Conservation (phyloP, 2,329 filamentous ascomycete species). For the Grosmannia serpens region DNA sequence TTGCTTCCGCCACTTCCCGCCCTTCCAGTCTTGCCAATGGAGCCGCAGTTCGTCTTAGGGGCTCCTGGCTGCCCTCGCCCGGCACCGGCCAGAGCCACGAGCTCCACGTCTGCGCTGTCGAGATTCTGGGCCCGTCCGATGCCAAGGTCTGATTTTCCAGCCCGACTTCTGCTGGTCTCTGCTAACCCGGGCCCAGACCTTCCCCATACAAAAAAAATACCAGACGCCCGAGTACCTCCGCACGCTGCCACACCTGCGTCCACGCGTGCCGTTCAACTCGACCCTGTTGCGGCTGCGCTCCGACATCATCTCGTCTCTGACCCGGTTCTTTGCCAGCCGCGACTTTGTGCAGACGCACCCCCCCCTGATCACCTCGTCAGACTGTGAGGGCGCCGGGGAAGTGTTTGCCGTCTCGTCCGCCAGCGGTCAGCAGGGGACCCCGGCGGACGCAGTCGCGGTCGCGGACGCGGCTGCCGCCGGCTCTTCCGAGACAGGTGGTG, state of each 20-base stretch:
- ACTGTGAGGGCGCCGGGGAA: constrained; percentile 93
- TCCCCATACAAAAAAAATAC: constrained; percentile 93
- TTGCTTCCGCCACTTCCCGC: constrained; percentile 7
- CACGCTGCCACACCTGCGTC: constrained; percentile 74
- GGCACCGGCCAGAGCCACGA: constrained; percentile 66
- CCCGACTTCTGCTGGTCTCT: background rate
- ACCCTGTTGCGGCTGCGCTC: constrained; percentile 75
- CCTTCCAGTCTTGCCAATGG: constrained; percentile 63
- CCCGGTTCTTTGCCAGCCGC: constrained; percentile 60
- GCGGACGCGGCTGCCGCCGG: background rate
- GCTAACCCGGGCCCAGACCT: constrained; percentile 44
- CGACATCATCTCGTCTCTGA: constrained; percentile 60
- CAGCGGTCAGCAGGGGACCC: too few relatives aligned
- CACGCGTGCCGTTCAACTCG: constrained; percentile 70
- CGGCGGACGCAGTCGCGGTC: constrained; percentile 15
- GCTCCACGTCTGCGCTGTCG: constrained; percentile 59
- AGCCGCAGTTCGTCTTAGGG: constrained; percentile 64
- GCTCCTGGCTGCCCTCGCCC: constrained; percentile 62
- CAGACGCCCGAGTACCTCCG: constrained; percentile 83
- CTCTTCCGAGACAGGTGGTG: background rate
- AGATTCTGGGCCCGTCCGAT: constrained; percentile 66
- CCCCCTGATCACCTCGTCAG: constrained; percentile 89
- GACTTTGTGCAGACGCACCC: constrained; percentile 78
- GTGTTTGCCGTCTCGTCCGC: constrained; percentile 60
- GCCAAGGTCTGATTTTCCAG: constrained; percentile 49